These are phyloP conservation scores for Aspergillus taichungensis DNA, from an alignment of 495 filamentous ascomycete species.

Conservation along the genomic window DNA sequence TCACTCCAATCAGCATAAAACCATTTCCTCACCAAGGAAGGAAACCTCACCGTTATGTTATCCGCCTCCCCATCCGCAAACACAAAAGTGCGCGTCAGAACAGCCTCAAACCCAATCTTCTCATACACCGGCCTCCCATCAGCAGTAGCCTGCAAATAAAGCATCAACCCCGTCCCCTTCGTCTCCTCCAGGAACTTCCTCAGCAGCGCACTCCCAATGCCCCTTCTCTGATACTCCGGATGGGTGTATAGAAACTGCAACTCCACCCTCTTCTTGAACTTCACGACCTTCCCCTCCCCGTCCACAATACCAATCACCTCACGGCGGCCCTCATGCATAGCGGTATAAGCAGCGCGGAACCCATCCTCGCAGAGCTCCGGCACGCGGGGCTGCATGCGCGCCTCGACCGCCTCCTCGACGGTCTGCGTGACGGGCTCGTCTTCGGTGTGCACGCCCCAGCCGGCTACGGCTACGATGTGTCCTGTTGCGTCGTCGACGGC, in stretches of 20 bases:
- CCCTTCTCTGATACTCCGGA: not conserved
- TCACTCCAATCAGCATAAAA: too few relatives aligned
- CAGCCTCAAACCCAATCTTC: too few relatives aligned
- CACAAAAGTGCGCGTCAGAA: too few relatives aligned
- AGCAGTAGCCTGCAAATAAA: too few relatives aligned
- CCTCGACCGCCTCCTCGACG: conserved; percentile 4
- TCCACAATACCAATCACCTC: conserved; percentile 1
- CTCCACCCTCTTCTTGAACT: not conserved
- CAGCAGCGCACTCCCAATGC: not conserved
- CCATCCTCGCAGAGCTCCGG: conserved; percentile 2
- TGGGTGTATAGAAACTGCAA: conserved; percentile 2
- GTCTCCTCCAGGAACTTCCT: too few relatives aligned
- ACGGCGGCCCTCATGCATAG: not conserved
- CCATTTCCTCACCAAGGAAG: too few relatives aligned
- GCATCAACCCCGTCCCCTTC: too few relatives aligned
- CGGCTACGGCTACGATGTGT: conserved; percentile 14
- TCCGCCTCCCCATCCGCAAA: too few relatives aligned
- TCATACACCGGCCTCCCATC: too few relatives aligned
- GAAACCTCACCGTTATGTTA: too few relatives aligned
- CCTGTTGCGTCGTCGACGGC: conserved; percentile 9
- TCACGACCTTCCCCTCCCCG: not conserved
- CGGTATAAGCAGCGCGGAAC: not conserved
- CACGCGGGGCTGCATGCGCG: not conserved
- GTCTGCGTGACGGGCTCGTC: conserved; percentile 6
- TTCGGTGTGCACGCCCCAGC: conserved; percentile 12